Evolutionary conservation across 352 stramenopile genomes (phyloP), one percentile per base, ranked within the genome.

Genomic region (Phytophthora aleatoria): DNA sequence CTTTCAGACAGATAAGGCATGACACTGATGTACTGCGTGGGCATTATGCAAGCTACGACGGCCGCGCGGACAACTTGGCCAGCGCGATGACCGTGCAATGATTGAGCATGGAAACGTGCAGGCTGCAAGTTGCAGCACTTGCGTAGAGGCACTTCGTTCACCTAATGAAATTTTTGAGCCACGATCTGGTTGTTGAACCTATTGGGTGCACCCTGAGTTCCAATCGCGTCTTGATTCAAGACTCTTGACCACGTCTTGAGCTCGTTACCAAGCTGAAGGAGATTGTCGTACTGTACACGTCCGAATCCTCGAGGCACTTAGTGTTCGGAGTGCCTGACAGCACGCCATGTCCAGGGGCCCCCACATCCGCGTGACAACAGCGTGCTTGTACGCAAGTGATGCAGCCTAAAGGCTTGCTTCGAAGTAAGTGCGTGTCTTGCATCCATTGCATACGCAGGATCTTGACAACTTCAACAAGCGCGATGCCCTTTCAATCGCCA

Each of bases 231-330:
- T 6, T 41, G 12, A 41, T 16, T 41, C 35, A 41, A 16, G 35
- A 41, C 35, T 41, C 12, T 41, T 41, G 35, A 41, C 6, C 39
- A 45, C 6, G 26, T 20, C 11, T 41, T 15, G 39, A 45, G 39
- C 39, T 45, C 39, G 12, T 9, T 15, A 45, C 9, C 15, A 10
- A 9, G 39, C 15, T 20, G 4, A 27, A 12, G 39, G 20, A 49
- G 42, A 49, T 49, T 35, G 28, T 60, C 30, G 53, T 60, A 62
- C 55, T 55, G n/a, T 10, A 3, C 55, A 55, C 55, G 55, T 9
- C 55, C 44, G 44, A 48, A 61, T 53, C 31, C 43, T 16, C 30
- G 54, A 47, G 13, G 3, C 11, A 5, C 12, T 12, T 5, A 10
- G 44, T 49, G 10, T 45, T 28, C 41, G 16, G 30, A 52, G n/a